phyloP scores from a whole-genome alignment of 2,329 filamentous ascomycete species.

The Neoascochyta sp. region DNA sequence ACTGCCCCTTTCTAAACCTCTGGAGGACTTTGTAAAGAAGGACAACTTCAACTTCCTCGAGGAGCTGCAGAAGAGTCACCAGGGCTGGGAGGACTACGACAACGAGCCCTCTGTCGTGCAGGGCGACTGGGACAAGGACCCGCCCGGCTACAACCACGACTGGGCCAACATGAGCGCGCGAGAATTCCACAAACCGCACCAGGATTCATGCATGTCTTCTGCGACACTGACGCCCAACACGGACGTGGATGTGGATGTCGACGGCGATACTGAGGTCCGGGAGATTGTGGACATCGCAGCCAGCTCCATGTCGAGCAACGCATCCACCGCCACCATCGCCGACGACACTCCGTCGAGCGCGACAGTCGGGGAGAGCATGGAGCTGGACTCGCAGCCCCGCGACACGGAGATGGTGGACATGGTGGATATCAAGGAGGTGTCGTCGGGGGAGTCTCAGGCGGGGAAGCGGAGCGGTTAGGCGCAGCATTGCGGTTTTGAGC shows the following conservation, averaged over 20 bases:
- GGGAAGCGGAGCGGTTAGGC: background rate
- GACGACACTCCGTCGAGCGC: too few relatives aligned
- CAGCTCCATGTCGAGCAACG: too few relatives aligned
- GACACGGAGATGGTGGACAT: slow-evolving; percentile 21
- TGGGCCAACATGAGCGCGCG: slow-evolving; percentile 20
- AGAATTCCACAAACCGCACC: slow-evolving; percentile 14
- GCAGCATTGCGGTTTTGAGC: too few relatives aligned
- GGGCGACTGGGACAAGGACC: slow-evolving; percentile 18
- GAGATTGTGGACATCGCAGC: slow-evolving; percentile 34
- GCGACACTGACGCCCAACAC: slow-evolving; percentile 37
- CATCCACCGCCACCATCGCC: too few relatives aligned
- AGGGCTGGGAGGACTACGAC: slow-evolving; percentile 14
- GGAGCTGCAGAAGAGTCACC: slow-evolving; percentile 21
- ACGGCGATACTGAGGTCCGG: slow-evolving; percentile 13
- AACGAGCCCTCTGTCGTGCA: slow-evolving; percentile 6
- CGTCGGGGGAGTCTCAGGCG: background rate
- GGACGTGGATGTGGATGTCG: slow-evolving; percentile 27
- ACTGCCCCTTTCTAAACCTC: slow-evolving; percentile 20
- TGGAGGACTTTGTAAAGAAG: slow-evolving; percentile 45
- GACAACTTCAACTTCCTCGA: slow-evolving; percentile 45
- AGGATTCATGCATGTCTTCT: slow-evolving; percentile 19
- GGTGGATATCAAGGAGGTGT: background rate
- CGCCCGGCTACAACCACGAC: slow-evolving; percentile 14
- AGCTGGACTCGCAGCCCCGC: slow-evolving; percentile 4
- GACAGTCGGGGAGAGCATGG: too few relatives aligned